phyloP scores from a whole-genome alignment of 2,329 filamentous ascomycete species.

The Fusarium incarnatum region DNA sequence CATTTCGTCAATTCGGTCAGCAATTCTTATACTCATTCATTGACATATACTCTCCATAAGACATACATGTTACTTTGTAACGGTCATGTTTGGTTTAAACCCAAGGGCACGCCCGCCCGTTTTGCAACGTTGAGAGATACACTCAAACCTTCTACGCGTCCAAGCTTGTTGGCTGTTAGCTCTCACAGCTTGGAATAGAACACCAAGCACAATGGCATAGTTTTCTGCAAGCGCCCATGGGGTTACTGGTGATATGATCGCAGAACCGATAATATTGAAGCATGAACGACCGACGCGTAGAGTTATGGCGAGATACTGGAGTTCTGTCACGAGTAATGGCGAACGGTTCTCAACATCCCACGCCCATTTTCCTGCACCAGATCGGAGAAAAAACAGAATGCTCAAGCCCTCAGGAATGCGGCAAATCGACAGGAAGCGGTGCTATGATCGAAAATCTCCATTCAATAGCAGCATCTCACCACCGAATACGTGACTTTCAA shows the following conservation, averaged over 20 bases:
- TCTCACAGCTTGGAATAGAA: background rate
- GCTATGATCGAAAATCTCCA: slow-evolving; percentile 3
- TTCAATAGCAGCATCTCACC: background rate
- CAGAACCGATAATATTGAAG: background rate
- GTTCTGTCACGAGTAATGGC: slow-evolving; percentile 6
- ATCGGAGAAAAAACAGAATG: background rate
- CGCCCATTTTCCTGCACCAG: background rate
- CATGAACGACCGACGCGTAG: background rate
- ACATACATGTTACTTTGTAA: background rate
- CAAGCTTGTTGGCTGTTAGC: too few relatives aligned
- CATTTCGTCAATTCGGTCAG: background rate
- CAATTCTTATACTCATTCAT: background rate
- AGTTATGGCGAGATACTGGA: background rate
- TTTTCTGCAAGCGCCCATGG: background rate
- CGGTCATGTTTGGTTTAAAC: background rate
- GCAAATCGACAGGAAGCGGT: slow-evolving; percentile 9
- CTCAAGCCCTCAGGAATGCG: background rate
- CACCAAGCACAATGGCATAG: rapidly evolving
- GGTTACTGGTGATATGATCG: background rate
- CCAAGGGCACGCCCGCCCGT: background rate
- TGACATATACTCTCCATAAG: background rate
- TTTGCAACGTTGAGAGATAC: background rate
- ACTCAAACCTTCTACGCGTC: too few relatives aligned
- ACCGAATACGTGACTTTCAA: slow-evolving; percentile 3
- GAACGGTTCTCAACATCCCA: slow-evolving; percentile 4